Conservation (phyloP, 805 yeast genomes). For the Metschnikowia rubicola region DNA sequence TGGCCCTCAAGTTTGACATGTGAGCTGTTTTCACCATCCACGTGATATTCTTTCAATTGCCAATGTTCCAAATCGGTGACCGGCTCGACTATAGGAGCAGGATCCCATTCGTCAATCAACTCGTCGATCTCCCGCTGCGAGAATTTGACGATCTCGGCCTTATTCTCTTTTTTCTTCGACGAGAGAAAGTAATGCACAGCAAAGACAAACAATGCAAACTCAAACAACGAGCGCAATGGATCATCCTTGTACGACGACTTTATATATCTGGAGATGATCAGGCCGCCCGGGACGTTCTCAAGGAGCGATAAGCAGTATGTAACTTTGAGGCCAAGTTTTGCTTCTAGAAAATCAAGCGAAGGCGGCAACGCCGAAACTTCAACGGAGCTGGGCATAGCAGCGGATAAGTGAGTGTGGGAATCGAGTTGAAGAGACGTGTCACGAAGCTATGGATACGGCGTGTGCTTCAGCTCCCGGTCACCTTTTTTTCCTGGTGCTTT, state of each 20-base stretch:
- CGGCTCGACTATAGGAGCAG: slow-evolving; percentile 72
- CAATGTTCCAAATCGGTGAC: slow-evolving; percentile 52
- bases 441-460: background rate
- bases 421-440: background rate
- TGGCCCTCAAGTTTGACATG: slow-evolving; percentile 29
- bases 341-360: slow-evolving; percentile 33
- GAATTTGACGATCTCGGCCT: slow-evolving; percentile 63
- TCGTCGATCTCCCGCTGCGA: slow-evolving; percentile 69
- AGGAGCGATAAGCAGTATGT: slow-evolving; percentile 34
- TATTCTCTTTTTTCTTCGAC: slow-evolving; percentile 71
- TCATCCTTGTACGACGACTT: slow-evolving; percentile 87
- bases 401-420: background rate
- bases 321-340: slow-evolving; percentile 32
- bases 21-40: slow-evolving; percentile 53
- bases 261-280: slow-evolving; percentile 63
- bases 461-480: background rate
- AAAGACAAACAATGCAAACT: slow-evolving; percentile 68
- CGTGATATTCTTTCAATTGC: slow-evolving; percentile 59
- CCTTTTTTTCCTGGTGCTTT: slow-evolving; percentile 1
- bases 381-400: slow-evolving; percentile 2
- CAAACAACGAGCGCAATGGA: slow-evolving; percentile 85
- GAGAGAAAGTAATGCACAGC: slow-evolving; percentile 82
- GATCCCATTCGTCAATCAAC: slow-evolving; percentile 86
- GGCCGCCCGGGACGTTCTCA: slow-evolving; percentile 53
- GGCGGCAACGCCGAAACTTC: slow-evolving; percentile 27